phyloP scores from a whole-genome alignment of 805 yeast genomes.

The Wickerhamiella nectarea region DNA sequence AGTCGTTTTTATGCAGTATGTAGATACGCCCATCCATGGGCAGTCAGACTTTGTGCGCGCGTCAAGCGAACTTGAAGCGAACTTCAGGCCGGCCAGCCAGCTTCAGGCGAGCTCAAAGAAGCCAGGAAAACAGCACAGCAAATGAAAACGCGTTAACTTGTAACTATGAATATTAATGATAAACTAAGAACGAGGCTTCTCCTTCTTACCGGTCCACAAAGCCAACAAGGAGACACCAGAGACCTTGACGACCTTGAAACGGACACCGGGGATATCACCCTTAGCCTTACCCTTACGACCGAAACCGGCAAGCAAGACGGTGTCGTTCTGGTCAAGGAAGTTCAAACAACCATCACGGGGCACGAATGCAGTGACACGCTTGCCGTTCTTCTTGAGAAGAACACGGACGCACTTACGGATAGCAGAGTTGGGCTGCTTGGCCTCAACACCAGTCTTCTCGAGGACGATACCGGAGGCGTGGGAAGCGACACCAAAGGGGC shows the following conservation, averaged over 20 bases:
- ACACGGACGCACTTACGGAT: slow-evolving; percentile 99
- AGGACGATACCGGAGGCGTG: slow-evolving; percentile 99
- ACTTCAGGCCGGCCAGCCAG: too few relatives aligned
- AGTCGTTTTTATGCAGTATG: slow-evolving; percentile 12
- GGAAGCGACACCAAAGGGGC: slow-evolving; percentile 99
- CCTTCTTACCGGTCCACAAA: slow-evolving; percentile 99
- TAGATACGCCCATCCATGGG: too few relatives aligned
- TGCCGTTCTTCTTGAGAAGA: slow-evolving; percentile 99
- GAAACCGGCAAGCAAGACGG: slow-evolving; percentile 99
- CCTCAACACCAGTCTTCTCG: slow-evolving; percentile 99
- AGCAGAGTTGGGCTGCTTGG: slow-evolving; percentile 99
- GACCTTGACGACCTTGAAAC: slow-evolving; percentile 99
- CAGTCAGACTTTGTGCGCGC: too few relatives aligned
- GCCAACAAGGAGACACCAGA: slow-evolving; percentile 99
- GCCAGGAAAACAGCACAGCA: background rate
- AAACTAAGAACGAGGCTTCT: slow-evolving; percentile 74
- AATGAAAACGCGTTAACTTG: background rate
- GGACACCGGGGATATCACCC: slow-evolving; percentile 99
- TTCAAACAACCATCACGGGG: slow-evolving; percentile 99
- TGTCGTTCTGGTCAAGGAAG: slow-evolving; percentile 99
- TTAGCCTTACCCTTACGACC: slow-evolving; percentile 99
- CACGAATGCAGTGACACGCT: slow-evolving; percentile 99
- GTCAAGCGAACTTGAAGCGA: too few relatives aligned
- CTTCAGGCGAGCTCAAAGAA: too few relatives aligned
- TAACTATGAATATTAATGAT: background rate